These are phyloP conservation scores for Durotheca rogersii DNA, from an alignment of 495 filamentous ascomycete genomes.

Conservation along the genomic window DNA sequence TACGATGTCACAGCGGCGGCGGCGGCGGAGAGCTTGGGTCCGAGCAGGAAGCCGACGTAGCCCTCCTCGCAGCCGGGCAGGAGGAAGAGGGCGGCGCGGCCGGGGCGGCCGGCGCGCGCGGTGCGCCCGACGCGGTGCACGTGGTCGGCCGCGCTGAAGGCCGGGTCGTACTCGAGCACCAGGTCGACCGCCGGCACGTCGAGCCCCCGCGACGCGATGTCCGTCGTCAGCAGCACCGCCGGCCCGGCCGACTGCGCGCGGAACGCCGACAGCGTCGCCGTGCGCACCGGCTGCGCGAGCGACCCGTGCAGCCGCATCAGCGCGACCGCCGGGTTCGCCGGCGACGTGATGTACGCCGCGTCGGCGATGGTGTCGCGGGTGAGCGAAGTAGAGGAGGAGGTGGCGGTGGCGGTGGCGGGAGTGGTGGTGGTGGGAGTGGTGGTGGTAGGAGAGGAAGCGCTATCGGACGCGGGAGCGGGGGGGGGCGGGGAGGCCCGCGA, in stretches of 20 bases:
- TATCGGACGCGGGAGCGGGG: constrained; percentile 26
- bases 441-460: constrained; percentile 62
- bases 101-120: constrained; percentile 84
- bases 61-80: constrained; percentile 87
- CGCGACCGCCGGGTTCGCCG: constrained; percentile 56
- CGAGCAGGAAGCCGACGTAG: constrained; percentile 79
- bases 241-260: constrained; percentile 62
- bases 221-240: constrained; percentile 84
- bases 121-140: constrained; percentile 93
- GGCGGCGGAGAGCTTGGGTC: constrained; percentile 43
- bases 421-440: constrained; percentile 88
- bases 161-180: constrained; percentile 91
- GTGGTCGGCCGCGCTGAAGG: constrained; percentile 88
- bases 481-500: constrained; percentile 45
- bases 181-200: constrained; percentile 93
- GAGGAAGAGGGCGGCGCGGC: constrained; percentile 86
- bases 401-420: constrained; percentile 26
- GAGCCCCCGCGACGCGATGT: constrained; percentile 90
- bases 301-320: constrained; percentile 92
- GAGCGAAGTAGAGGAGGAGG: constrained; percentile 31
- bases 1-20: constrained; percentile 42
- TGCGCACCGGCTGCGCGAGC: constrained; percentile 82
- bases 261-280: constrained; percentile 78
- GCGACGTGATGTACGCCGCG: constrained; percentile 51
- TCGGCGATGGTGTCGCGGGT: constrained; percentile 45